phyloP scores from a whole-genome alignment of 1,284 basidiomycete genomes.

The Farysia itapuensis region DNA sequence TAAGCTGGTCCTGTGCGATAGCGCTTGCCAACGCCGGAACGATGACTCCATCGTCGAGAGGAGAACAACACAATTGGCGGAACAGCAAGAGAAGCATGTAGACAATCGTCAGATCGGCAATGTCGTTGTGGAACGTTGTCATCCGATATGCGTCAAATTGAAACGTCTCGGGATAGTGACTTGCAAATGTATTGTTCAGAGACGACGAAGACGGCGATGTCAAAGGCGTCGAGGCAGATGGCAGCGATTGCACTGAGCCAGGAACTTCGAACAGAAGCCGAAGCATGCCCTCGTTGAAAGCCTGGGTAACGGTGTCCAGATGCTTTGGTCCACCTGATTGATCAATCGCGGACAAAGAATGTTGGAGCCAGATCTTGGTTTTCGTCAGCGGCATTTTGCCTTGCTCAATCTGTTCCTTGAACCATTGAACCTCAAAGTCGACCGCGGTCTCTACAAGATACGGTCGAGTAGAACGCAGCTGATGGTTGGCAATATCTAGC shows the following conservation, averaged over 20 bases:
- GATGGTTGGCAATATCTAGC: slow-evolving; percentile 92
- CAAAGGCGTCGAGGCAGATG: slow-evolving; percentile 37
- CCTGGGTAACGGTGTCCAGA: slow-evolving; percentile 61
- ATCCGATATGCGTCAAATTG: slow-evolving; percentile 79
- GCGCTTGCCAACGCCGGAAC: slow-evolving; percentile 11
- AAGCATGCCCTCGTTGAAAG: slow-evolving; percentile 70
- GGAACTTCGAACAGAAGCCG: slow-evolving; percentile 71
- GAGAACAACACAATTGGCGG: slow-evolving; percentile 65
- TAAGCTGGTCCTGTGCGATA: slow-evolving; percentile 35
- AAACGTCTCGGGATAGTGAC: slow-evolving; percentile 68
- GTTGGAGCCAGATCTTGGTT: slow-evolving; percentile 70
- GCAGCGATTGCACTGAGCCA: slow-evolving; percentile 58
- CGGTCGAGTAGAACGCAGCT: slow-evolving; percentile 81
- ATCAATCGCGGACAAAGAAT: slow-evolving; percentile 5
- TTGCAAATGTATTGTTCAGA: slow-evolving; percentile 40
- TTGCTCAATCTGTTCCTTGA: slow-evolving; percentile 67
- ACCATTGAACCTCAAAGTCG: slow-evolving; percentile 77
- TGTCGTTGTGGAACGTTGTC: slow-evolving; percentile 71
- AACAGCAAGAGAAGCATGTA: slow-evolving; percentile 80
- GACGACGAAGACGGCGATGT: slow-evolving; percentile 58
- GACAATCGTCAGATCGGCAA: slow-evolving; percentile 73
- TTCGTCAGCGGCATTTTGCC: slow-evolving; percentile 64
- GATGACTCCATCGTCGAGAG: slow-evolving; percentile 65
- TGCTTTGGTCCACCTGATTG: slow-evolving; percentile 6
- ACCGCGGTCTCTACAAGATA: slow-evolving; percentile 79